A percentile compares a stretch with the other conserved stretches of the same genome.
phyloP scores from a whole-genome alignment of 2,329 filamentous ascomycete genomes.

The Fusarium anguioides region DNA sequence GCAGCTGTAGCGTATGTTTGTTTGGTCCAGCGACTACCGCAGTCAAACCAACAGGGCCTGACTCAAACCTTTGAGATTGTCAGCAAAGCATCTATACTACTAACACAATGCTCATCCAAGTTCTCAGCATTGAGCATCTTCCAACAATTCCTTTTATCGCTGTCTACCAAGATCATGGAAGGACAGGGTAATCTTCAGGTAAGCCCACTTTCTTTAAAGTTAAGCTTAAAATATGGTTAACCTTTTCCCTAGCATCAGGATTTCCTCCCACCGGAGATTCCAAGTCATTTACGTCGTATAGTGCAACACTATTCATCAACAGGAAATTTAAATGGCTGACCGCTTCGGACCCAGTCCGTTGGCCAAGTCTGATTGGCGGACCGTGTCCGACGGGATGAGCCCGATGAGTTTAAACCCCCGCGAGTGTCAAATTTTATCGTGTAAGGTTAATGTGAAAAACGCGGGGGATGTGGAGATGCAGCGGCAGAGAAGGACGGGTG shows the following conservation, averaged over 20 bases:
- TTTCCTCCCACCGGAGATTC: conserved; percentile 4
- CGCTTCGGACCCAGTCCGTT: neutral
- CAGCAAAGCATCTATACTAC: conserved; percentile 18
- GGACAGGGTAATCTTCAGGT: neutral
- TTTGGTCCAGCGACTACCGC: neutral
- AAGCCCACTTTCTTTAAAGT: fast-evolving
- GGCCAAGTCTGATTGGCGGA: conserved; percentile 17
- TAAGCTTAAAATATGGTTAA: neutral
- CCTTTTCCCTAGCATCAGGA: neutral
- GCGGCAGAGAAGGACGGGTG: neutral
- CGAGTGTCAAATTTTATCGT: neutral
- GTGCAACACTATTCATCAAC: neutral
- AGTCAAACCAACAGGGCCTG: neutral
- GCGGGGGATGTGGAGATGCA: conserved; percentile 27
- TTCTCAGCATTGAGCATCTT: conserved; percentile 9
- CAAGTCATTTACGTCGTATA: conserved; percentile 9
- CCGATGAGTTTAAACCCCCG: conserved; percentile 11
- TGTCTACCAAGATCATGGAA: conserved; percentile 22
- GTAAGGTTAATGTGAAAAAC: conserved; percentile 4
- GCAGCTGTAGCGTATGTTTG: conserved; percentile 7
- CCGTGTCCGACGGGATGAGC: neutral
- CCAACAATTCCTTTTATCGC: conserved; percentile 6
- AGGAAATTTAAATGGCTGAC: neutral
- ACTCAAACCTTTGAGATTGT: conserved; percentile 20
- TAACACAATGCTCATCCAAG: conserved; percentile 17